Evolutionary conservation across 75 land plant genomes (phyloP).

Genomic region (Adiantum capillusveneris): DNA sequence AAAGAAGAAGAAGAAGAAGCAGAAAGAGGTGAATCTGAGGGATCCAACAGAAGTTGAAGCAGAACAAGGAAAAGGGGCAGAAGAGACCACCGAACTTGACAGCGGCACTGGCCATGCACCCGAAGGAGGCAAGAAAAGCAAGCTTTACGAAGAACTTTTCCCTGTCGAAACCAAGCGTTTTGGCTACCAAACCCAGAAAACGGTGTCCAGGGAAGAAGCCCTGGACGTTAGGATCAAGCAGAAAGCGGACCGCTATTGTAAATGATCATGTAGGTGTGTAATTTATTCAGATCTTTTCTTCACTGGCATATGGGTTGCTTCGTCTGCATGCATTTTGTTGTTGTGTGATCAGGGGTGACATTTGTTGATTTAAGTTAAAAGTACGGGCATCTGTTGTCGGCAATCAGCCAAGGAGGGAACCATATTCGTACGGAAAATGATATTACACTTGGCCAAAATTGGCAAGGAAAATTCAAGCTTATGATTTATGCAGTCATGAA

Average conservation of each 20-base stretch:
- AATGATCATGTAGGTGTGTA: conserved; percentile 1
- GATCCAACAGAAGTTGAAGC: conserved; percentile 4
- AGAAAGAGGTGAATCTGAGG: conserved; percentile 7
- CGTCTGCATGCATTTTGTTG: too few relatives aligned
- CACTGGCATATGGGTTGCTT: too few relatives aligned
- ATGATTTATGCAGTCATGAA: too few relatives aligned
- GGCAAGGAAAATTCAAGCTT: too few relatives aligned
- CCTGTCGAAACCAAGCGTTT: conserved; percentile 38
- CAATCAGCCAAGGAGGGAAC: too few relatives aligned
- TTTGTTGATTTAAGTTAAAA: too few relatives aligned
- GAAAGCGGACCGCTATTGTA: conserved; percentile 42
- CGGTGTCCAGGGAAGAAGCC: conserved; percentile 22
- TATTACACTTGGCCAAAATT: too few relatives aligned
- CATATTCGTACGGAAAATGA: too few relatives aligned
- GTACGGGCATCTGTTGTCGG: too few relatives aligned
- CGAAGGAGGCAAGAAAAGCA: conserved; percentile 31
- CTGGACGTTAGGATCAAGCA: conserved; percentile 33
- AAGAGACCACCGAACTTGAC: conserved; percentile 5
- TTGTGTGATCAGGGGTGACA: too few relatives aligned
- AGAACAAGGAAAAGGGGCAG: background rate
- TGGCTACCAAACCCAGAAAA: conserved; percentile 20
- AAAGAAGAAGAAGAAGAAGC: background rate
- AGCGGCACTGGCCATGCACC: conserved; percentile 33
- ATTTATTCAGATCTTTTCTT: too few relatives aligned
- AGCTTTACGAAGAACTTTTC: conserved; percentile 36